Percentiles rank a stretch among this genome's conserved stretches.
Conservation (phyloP, 2,329 filamentous ascomycete species). For the Trichophyton rubrum region DNA sequence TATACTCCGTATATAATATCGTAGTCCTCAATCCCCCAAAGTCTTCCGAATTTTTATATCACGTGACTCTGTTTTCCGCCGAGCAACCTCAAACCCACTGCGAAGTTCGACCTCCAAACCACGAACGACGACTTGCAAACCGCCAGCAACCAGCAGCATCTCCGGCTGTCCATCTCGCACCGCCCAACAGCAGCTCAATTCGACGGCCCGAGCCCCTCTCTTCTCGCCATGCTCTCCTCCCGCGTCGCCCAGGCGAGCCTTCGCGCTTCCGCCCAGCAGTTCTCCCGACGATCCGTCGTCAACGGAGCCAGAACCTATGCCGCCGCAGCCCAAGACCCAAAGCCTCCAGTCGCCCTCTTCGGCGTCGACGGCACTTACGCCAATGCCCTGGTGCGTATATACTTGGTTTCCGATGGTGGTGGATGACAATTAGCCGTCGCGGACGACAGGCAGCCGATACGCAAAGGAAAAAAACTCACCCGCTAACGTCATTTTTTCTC, state of each 20-base stretch:
- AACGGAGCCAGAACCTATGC: slow-evolving; percentile 61
- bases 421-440: not conserved
- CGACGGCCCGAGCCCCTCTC: not conserved
- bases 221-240: slow-evolving; percentile 42
- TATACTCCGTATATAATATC: not conserved
- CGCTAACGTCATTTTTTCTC: not conserved
- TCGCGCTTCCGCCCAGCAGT: slow-evolving; percentile 40
- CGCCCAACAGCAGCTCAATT: not conserved
- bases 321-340: slow-evolving; percentile 52
- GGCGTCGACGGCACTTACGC: slow-evolving; percentile 97
- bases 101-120: not conserved
- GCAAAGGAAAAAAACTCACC: slow-evolving; percentile 1
- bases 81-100: not conserved
- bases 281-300: slow-evolving; percentile 29
- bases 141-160: slow-evolving; percentile 1
- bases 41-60: slow-evolving; percentile 1
- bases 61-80: not conserved
- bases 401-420: not conserved
- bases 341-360: slow-evolving; percentile 82
- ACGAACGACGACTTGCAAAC: slow-evolving; percentile 1
- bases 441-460: not conserved
- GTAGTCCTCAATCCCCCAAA: not conserved
- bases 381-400: slow-evolving; percentile 75
- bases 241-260: slow-evolving; percentile 45
- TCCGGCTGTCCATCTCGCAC: slow-evolving; percentile 3